A percentile compares a stretch with the other conserved stretches of the same genome.
Conservation (phyloP, 2,329 filamentous ascomycete genomes). For the Grosmannia huntii region DNA sequence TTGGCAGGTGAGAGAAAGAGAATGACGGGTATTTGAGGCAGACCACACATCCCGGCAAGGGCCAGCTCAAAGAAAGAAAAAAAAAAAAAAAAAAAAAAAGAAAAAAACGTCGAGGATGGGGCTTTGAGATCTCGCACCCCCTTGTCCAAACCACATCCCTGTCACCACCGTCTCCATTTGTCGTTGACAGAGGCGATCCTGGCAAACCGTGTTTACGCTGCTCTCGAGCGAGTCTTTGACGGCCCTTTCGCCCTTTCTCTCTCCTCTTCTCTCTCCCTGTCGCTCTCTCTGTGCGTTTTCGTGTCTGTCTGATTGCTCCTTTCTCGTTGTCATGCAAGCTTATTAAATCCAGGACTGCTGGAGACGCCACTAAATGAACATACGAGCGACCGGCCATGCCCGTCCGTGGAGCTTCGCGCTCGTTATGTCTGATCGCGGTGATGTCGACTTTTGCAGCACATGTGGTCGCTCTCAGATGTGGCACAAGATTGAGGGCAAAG, state of each 20-base stretch:
- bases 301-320: background rate
- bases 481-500: background rate
- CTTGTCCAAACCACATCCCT: constrained; percentile 4
- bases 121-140: background rate
- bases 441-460: background rate
- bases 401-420: background rate
- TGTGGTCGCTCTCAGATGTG: background rate
- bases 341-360: background rate
- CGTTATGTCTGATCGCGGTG: background rate
- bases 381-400: background rate
- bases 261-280: background rate
- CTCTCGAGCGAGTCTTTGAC: background rate
- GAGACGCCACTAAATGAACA: background rate
- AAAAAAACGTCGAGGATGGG: background rate
- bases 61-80: background rate
- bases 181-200: background rate
- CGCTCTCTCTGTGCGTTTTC: background rate
- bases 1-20: background rate
- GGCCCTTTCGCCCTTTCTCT: background rate
- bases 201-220: background rate
- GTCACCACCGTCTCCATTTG: constrained; percentile 3
- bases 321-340: background rate
- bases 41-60: background rate
- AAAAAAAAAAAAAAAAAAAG: background rate
- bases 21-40: background rate